Conservation (phyloP, 2,329 filamentous ascomycete species). For the Nigrospora oryzae region DNA sequence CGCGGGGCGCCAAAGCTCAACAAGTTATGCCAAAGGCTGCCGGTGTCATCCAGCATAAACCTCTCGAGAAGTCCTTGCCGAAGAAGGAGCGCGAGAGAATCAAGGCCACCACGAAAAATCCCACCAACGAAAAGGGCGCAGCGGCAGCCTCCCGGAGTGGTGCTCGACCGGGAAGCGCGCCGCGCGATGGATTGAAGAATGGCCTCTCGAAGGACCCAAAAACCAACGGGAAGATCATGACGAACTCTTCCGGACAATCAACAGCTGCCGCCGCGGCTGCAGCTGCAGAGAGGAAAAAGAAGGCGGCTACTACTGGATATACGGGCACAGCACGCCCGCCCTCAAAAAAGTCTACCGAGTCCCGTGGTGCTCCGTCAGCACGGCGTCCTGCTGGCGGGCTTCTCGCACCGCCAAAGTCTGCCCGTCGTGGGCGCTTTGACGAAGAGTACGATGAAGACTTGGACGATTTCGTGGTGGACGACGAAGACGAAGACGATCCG, state of each 20-base stretch:
- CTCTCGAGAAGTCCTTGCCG: conserved; percentile 51
- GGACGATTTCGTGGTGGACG: conserved; percentile 55
- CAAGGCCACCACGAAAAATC: conserved; percentile 33
- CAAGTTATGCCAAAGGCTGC: conserved; percentile 51
- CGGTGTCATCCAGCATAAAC: conserved; percentile 68
- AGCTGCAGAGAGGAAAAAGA: conserved; percentile 51
- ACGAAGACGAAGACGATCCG: conserved; percentile 37
- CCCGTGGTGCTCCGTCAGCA: conserved; percentile 9
- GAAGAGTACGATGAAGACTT: conserved; percentile 55
- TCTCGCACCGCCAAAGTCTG: conserved; percentile 23
- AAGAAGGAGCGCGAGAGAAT: conserved; percentile 41
- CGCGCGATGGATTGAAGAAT: conserved; percentile 10
- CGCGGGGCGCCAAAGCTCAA: conserved; percentile 60
- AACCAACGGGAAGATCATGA: conserved; percentile 15
- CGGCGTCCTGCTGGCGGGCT: conserved; percentile 20
- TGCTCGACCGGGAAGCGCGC: conserved; percentile 5
- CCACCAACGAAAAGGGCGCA: conserved; percentile 18
- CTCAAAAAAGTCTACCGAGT: conserved; percentile 22
- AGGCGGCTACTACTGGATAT: conserved; percentile 56
- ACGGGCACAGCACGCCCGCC: conserved; percentile 56
- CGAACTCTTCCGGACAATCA: conserved; percentile 19
- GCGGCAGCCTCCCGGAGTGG: conserved; percentile 9
- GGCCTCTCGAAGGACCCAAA: conserved; percentile 13
- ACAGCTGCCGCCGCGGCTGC: conserved; percentile 6
- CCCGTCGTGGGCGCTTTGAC: conserved; percentile 34